Evolutionary conservation across 2,329 filamentous ascomycete genomes (phyloP).

Genomic region (Arachnomyces sp.): DNA sequence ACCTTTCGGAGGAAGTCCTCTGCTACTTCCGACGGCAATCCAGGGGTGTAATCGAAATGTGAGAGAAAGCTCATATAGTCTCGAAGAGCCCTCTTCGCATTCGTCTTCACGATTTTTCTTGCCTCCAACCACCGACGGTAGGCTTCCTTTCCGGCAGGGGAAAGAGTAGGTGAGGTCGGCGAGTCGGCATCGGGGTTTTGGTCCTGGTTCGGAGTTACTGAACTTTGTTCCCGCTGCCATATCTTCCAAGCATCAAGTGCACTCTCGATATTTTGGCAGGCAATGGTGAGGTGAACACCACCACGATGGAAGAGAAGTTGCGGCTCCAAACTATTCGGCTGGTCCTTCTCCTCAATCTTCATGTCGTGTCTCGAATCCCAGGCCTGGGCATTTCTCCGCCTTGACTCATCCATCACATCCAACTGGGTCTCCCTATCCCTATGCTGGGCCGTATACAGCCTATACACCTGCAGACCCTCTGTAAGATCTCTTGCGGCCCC

Average conservation of each 20-base stretch:
- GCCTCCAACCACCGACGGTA: conserved; percentile 46
- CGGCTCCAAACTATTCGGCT: conserved; percentile 65
- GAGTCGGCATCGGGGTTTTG: conserved; percentile 17
- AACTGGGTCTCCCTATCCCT: conserved; percentile 41
- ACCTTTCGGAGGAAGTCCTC: conserved; percentile 49
- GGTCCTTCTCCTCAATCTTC: conserved; percentile 52
- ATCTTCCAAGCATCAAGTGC: conserved; percentile 43
- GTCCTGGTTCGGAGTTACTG: conserved; percentile 3
- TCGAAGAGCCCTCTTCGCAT: conserved; percentile 66
- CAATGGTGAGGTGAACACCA: conserved; percentile 61
- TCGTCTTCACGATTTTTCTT: conserved; percentile 61
- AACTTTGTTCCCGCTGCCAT: conserved; percentile 9
- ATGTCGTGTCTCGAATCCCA: conserved; percentile 42
- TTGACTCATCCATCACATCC: conserved; percentile 41
- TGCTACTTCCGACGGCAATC: conserved; percentile 50
- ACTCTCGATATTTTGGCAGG: conserved; percentile 55
- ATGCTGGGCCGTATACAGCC: conserved; percentile 48
- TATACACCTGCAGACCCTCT: conserved; percentile 50
- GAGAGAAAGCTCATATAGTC: conserved; percentile 67
- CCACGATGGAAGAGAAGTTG: conserved; percentile 72
- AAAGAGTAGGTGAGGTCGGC: conserved; percentile 24
- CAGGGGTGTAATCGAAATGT: conserved; percentile 69
- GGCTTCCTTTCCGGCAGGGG: conserved; percentile 40
- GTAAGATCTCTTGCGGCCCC: conserved; percentile 65
- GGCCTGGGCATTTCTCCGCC: conserved; percentile 25